These are phyloP conservation scores for Trichoderma sp. DNA, from an alignment of 2,329 filamentous ascomycete species.

Conservation along the genomic window DNA sequence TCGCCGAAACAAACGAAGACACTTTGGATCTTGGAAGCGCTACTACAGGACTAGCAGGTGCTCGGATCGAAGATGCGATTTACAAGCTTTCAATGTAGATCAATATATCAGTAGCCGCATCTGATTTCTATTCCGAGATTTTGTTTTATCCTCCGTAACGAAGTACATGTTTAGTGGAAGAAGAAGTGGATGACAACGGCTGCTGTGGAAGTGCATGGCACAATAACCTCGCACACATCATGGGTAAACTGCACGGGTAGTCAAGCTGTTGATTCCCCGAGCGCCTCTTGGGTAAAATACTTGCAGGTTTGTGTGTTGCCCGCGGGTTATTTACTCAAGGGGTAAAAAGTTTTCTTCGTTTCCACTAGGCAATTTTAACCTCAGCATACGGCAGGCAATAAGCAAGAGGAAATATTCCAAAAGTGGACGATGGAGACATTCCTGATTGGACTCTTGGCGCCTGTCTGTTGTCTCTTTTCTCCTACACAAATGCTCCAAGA, in stretches of 20 bases:
- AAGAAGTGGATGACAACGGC: neutral
- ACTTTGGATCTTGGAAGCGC: neutral
- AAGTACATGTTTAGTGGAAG: neutral
- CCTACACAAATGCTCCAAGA: neutral
- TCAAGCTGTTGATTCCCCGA: neutral
- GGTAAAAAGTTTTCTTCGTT: neutral
- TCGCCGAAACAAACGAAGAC: neutral
- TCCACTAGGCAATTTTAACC: neutral
- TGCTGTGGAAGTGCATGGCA: neutral
- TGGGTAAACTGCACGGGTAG: neutral
- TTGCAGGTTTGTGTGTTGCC: neutral
- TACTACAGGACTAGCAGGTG: neutral
- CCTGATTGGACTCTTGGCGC: neutral
- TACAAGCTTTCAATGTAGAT: neutral
- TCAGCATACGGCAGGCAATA: neutral
- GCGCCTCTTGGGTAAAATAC: neutral
- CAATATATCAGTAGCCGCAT: neutral
- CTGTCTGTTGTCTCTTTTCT: conserved; percentile 16
- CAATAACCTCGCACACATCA: neutral
- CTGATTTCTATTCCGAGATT: neutral
- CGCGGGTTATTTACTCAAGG: neutral
- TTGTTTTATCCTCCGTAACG: neutral
- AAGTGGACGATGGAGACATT: neutral
- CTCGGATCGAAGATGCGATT: neutral
- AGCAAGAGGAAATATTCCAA: neutral